Evolutionary conservation across 2,329 filamentous ascomycete species (phyloP), one percentile per base, ranked within the genome.

Genomic region (Phyllosticta ampelicida): DNA sequence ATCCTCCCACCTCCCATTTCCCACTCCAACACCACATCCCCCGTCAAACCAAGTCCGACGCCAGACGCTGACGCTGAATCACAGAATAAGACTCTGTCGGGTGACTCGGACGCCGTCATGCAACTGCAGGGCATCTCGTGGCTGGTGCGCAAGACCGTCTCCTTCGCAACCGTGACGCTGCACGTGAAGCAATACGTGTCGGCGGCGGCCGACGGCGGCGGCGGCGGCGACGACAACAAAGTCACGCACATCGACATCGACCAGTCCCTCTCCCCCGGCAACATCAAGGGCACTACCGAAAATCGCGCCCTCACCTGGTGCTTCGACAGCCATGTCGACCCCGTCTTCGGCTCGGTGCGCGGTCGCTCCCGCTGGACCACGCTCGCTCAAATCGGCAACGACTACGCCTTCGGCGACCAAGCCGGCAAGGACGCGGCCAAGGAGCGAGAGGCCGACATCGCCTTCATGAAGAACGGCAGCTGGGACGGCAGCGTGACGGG

Each of bases 31-130:
- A 20, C 16, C 26, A 26, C 23, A 18, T n/a, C 21, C 29, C 23
- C 23, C 23, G 23, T 8, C 23, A 3, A 26, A 26, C 23, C 23
- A 26, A 26, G 8, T 26, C 23, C 4, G 8, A 8, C 23, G 23
- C 3, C 23, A 26, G 4, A 26, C 0, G 26, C 51, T 54, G 9
- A 49, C 51, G 11, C 29, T n/a, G 6, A 29, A 2, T 10, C 44
- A 54, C 67, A 92, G 89, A 91, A 94, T 80, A 87, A 87, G 70
- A 74, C 76, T 62, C 77, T 90, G 64, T 90, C 87, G 60, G 85
- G 87, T 71, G 74, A 79, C 63, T 75, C 84, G 53, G 87, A 90
- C 61, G 77, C 83, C 1, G 81, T 86, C 62, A 84, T 96, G 60
- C 68, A 79, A 54, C 79, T 92, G 64, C 76, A 78, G 66, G 72